Conservation (phyloP, 2,329 filamentous ascomycete species). For the Trichoderma breve region DNA sequence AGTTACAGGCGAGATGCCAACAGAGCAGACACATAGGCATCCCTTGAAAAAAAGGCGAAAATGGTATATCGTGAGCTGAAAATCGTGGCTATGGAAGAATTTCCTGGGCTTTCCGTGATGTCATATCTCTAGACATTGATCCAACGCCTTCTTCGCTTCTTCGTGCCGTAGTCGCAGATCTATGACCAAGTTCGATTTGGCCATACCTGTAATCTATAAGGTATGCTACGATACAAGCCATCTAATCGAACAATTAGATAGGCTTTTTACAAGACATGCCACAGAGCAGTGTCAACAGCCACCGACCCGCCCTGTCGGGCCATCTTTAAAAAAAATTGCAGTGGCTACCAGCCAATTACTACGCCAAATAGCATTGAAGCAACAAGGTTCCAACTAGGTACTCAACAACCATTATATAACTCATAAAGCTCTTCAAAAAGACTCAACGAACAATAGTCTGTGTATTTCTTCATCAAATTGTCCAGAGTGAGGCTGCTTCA, state of each 20-base stretch:
- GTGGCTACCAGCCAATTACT: neutral
- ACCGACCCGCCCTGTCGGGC: neutral
- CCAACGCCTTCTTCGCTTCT: neutral
- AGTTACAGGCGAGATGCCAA: neutral
- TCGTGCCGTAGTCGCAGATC: neutral
- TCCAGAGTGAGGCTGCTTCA: neutral
- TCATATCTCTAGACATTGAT: neutral
- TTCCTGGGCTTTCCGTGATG: no score
- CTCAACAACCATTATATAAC: neutral
- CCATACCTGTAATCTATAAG: neutral
- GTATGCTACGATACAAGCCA: no score
- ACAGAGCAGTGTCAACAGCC: neutral
- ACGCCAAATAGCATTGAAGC: neutral
- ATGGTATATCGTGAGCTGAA: neutral
- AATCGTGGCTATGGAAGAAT: rapidly evolving
- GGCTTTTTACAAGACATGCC: neutral
- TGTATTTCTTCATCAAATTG: neutral
- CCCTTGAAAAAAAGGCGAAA: rapidly evolving
- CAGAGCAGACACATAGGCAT: rapidly evolving
- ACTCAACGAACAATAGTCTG: neutral
- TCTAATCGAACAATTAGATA: neutral
- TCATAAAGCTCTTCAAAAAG: neutral
- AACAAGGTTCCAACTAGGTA: neutral
- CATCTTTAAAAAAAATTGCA: neutral
- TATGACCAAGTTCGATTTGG: rapidly evolving